These are phyloP conservation scores for Penicillium herquei DNA, from an alignment of 495 filamentous ascomycete species.

Conservation along the genomic window DNA sequence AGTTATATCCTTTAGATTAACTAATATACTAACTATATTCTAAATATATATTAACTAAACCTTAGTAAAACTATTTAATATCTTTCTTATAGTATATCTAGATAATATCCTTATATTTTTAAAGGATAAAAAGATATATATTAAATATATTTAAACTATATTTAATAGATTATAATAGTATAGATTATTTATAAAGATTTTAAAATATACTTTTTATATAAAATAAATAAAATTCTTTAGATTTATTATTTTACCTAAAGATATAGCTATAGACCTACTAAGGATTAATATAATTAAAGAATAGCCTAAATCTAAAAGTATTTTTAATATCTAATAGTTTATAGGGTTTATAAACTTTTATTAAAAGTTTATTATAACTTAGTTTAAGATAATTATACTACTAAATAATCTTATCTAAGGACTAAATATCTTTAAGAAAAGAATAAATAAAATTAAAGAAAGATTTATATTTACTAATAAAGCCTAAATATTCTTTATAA, in stretches of 20 bases:
- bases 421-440: no score
- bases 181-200: not conserved
- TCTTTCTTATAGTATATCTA: not conserved
- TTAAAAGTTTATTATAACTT: not conserved
- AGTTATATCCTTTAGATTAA: no score
- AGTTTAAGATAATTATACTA: not conserved
- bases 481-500: not conserved
- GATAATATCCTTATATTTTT: not conserved
- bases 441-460: not conserved
- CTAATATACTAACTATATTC: no score
- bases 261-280: not conserved
- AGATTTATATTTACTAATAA: not conserved
- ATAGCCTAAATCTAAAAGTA: not conserved
- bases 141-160: not conserved
- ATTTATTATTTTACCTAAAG: not conserved
- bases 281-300: not conserved
- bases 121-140: not conserved
- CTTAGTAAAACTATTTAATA: no score
- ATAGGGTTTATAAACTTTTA: constrained; percentile 1
- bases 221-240: not conserved
- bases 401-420: not conserved
- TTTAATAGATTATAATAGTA: not conserved
- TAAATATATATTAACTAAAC: no score
- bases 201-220: not conserved
- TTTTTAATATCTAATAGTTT: constrained; percentile 1